Base-by-base conservation (phyloP, 2,329 filamentous ascomycete genomes). In the Dactylellina leptospora region DNA sequence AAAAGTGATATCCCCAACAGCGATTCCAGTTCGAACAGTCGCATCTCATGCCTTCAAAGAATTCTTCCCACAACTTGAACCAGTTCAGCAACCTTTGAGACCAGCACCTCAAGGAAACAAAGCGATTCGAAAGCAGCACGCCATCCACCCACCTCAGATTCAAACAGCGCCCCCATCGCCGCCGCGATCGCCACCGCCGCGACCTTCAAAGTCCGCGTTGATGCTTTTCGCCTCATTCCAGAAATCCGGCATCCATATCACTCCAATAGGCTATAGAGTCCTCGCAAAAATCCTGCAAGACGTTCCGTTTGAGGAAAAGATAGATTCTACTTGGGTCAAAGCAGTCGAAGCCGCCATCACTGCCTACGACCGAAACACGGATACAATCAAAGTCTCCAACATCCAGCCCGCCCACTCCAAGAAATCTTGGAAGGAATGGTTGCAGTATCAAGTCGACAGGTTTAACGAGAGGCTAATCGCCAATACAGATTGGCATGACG, bases 191-290 rank as follows among this genome's bases (percentile, higher is more conserved):
- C 9, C 48, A 47, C 36, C 30, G 22, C 22, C 9, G 27, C 42
- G 33, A 13, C 44, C 20, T 6, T n/a, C 23, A 10, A 50, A 44
- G 18, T 59, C 68, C n/a, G 45, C 51, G 4, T 33, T 13, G 9
- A 28, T 50, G 20, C 25, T 72, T 28, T 27, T 72, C 13, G 9
- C 33, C 13, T 64, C 59, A 6, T 30, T 72, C 8, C 27, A 18
- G 6, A 36, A 38, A 18, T 50, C 44, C 20, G 53, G 59, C 20
- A 64, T 72, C 27, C 51, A 59, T n/a, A n/a, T 64, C 27, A 64
- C 68, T 9, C 59, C 51, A 3, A 42, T 22, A 11, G 68, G 68
- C 10, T 30, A 28, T 3, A 59, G 48, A 20, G 20, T 23, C 8
- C 50, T 72, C 13, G 20, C 20, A 2, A 25, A 63, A 23, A 64